A percentile compares a stretch with the other conserved stretches of the same genome.
These are phyloP conservation scores for Malus asiatica DNA, from an alignment of 306 rosid genomes.

Conservation along the genomic window DNA sequence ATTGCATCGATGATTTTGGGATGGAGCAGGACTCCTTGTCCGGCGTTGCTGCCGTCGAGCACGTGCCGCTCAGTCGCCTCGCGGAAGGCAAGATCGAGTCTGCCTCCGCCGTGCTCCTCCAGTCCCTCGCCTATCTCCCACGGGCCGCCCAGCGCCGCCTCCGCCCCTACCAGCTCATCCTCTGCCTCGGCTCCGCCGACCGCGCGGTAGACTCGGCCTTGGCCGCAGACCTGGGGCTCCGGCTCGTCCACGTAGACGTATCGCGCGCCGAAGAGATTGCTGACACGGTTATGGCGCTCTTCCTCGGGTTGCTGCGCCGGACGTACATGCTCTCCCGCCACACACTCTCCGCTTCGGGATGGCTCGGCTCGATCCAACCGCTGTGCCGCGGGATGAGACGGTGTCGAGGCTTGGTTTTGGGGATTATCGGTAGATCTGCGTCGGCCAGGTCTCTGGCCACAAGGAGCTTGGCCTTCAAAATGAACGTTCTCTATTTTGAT, in stretches of 20 bases:
- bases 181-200: conserved; percentile 93
- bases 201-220: conserved; percentile 77
- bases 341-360: conserved; percentile 80
- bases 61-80: conserved; percentile 79
- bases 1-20: conserved; percentile 86
- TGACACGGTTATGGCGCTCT: conserved; percentile 90
- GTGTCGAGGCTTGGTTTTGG: conserved; percentile 88
- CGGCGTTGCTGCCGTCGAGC: conserved; percentile 73
- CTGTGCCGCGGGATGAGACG: conserved; percentile 97
- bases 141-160: conserved; percentile 99
- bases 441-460: conserved; percentile 87
- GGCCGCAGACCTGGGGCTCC: conserved; percentile 87
- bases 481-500: conserved; percentile 89
- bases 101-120: conserved; percentile 82
- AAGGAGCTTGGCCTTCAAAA: conserved; percentile 93
- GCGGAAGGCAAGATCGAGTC: conserved; percentile 88
- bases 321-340: conserved; percentile 94
- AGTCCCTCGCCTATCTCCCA: conserved; percentile 87
- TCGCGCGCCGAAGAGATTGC: conserved; percentile 97
- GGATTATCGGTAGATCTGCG: conserved; percentile 91
- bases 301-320: conserved; percentile 88
- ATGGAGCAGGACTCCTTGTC: conserved; percentile 71
- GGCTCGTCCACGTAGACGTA: conserved; percentile 75
- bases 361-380: conserved; percentile 98
- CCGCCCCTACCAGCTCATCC: conserved; percentile 79